Evolutionary conservation across 2,329 filamentous ascomycete species (phyloP).

Genomic region (Penicillium sp.): DNA sequence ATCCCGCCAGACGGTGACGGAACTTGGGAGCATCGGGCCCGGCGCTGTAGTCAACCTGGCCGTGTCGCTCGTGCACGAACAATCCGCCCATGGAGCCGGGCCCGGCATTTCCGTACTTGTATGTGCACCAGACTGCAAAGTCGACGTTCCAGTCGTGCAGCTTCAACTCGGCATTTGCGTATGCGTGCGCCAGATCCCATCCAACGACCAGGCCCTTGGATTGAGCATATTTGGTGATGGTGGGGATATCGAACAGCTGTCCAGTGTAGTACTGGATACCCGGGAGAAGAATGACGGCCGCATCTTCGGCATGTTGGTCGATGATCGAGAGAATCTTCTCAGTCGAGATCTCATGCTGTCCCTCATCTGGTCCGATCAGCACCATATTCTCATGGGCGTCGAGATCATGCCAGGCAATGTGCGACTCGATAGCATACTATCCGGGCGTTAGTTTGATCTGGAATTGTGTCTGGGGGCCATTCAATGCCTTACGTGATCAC

Average conservation of each 20-base stretch:
- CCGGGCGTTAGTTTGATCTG: constrained; percentile 8
- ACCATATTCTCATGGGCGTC: constrained; percentile 70
- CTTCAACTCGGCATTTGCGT: constrained; percentile 74
- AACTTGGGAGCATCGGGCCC: constrained; percentile 53
- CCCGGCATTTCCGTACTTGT: constrained; percentile 88
- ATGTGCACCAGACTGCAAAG: constrained; percentile 89
- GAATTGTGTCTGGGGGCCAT: neutral
- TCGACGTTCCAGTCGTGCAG: constrained; percentile 89
- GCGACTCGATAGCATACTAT: constrained; percentile 79
- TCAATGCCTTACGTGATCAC: constrained; percentile 66
- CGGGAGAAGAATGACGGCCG: constrained; percentile 76
- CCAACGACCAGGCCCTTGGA: constrained; percentile 69
- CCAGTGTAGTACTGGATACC: constrained; percentile 92
- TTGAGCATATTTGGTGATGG: constrained; percentile 75
- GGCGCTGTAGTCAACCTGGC: constrained; percentile 45
- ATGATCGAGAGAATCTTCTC: constrained; percentile 71
- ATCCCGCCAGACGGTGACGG: constrained; percentile 70
- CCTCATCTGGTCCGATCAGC: constrained; percentile 65
- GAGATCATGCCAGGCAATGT: constrained; percentile 70
- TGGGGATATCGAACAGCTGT: constrained; percentile 77
- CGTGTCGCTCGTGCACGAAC: constrained; percentile 76
- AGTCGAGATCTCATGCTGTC: constrained; percentile 64
- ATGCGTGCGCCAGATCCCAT: constrained; percentile 86
- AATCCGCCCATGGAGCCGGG: constrained; percentile 77
- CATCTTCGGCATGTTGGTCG: constrained; percentile 69